phyloP scores from a whole-genome alignment of 2,329 filamentous ascomycete species.

The Pseudonectria foliicola region DNA sequence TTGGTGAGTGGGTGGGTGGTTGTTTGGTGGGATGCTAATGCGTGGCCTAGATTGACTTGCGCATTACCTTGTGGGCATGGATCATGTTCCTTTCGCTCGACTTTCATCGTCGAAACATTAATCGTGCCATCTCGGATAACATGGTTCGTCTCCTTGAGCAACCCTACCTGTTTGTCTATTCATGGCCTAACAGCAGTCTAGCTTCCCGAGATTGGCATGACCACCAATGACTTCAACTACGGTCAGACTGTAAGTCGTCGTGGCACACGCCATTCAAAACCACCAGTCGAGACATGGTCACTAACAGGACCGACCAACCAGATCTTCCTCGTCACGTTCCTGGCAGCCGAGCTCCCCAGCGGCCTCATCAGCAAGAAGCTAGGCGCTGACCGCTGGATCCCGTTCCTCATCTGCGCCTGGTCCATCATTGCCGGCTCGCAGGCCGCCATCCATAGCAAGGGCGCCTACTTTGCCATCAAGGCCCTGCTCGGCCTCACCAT shows the following conservation, averaged over 20 bases:
- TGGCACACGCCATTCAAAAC: background rate
- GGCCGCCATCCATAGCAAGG: conserved; percentile 28
- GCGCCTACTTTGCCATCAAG: conserved; percentile 34
- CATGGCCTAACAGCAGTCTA: conserved; percentile 9
- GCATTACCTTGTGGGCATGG: conserved; percentile 33
- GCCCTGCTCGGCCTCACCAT: conserved; percentile 39
- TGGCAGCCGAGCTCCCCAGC: conserved; percentile 41
- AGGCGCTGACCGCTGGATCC: conserved; percentile 41
- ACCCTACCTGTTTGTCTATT: background rate
- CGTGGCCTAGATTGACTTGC: conserved; percentile 39
- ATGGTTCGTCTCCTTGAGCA: conserved; percentile 18
- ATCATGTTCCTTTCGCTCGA: conserved; percentile 42
- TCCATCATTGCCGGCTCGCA: conserved; percentile 33
- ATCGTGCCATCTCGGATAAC: conserved; percentile 33
- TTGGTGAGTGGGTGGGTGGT: too few species aligned
- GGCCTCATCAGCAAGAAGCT: conserved; percentile 44
- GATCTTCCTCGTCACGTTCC: conserved; percentile 38
- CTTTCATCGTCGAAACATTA: conserved; percentile 40
- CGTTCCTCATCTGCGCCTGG: conserved; percentile 34
- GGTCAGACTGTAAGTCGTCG: conserved; percentile 28
- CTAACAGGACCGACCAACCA: conserved; percentile 15
- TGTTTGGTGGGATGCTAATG: too few species aligned
- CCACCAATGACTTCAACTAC: conserved; percentile 40
- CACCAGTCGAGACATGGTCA: background rate
- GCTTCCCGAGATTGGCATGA: conserved; percentile 33